These are phyloP conservation scores for Ustilago curta DNA, from an alignment of 1,284 basidiomycete genomes.

Conservation along the genomic window DNA sequence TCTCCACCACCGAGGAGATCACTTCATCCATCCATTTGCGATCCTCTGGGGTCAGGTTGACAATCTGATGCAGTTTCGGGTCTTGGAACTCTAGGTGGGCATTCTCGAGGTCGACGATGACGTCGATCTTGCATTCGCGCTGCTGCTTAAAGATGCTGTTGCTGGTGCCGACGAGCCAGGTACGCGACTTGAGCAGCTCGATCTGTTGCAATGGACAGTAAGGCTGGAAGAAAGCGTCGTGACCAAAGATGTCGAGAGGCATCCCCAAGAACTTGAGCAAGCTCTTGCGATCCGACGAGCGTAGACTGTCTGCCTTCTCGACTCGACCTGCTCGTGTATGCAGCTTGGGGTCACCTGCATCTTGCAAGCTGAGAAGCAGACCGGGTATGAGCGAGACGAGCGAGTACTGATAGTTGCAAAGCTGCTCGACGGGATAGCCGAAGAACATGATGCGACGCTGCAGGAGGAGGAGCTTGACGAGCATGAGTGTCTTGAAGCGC, in stretches of 20 bases:
- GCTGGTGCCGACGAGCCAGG: conserved; percentile 87
- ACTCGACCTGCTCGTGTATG: conserved; percentile 69
- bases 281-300: conserved; percentile 89
- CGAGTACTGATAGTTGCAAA: conserved; percentile 98
- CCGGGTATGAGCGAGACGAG: conserved; percentile 73
- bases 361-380: conserved; percentile 88
- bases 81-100: conserved; percentile 72
- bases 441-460: conserved; percentile 88
- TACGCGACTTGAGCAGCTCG: conserved; percentile 83
- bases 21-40: conserved; percentile 91
- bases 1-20: conserved; percentile 59
- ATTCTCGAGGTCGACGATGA: conserved; percentile 80
- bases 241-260: conserved; percentile 77
- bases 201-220: conserved; percentile 96
- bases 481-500: conserved; percentile 88
- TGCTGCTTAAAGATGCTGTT: conserved; percentile 96
- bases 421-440: conserved; percentile 93
- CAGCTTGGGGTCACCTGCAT: conserved; percentile 89
- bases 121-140: conserved; percentile 82
- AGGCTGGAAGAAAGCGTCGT: conserved; percentile 94
- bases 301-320: conserved; percentile 74
- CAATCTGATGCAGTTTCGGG: conserved; percentile 80
- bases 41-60: conserved; percentile 88
- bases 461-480: conserved; percentile 93
- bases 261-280: conserved; percentile 91